Base-by-base conservation (phyloP, 768 basidiomycete species). In the Hygrocybe punicea region DNA sequence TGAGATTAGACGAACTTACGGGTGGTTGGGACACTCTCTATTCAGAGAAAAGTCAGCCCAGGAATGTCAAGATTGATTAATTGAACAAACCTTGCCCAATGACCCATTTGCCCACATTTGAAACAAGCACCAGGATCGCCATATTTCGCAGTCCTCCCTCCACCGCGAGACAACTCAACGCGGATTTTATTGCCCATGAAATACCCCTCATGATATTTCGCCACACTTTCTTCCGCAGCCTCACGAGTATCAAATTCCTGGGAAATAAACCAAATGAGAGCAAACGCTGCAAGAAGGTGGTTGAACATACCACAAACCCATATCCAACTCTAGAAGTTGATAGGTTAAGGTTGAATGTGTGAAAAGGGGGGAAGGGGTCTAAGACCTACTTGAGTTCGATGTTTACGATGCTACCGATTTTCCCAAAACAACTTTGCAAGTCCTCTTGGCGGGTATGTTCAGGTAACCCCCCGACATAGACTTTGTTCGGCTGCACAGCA, bases 181-280 rank as follows among this genome's bases (percentile, higher is more conserved):
- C 89, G 85, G 55, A 94, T 92, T 76, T 90, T 92, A 70, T 91
- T 92, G 42, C 92, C 91, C 90, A 94, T 91, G 69, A 94, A 94
- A 60, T 78, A 86, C 1, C 91, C 91, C 75, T 93, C 91, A 60
- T 94, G 82, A 64, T 93, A 94, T 67, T 92, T 92, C 4, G 85
- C 82, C 5, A 93, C 89, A 58, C 90, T 91, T 69, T 90, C 87
- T 67, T 93, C 90, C 1, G 91, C 91, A 39, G 91, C 87, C 63
- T 87, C 85, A 46, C 82, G 81, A 50, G 57, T 86, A 33, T 91
- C 90, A 62, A 93, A 93, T 83, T 93, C 91, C 91, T 93, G 60
- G 1, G 47, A 29, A 24, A 37, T 24, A 23, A 24, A 25, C 52
- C 52, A 60, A 39, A 67, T 58, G 37, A 51, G 44, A 33, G 24